These are phyloP conservation scores for Citeromyces matritensis DNA, from an alignment of 805 yeast genomes.

Conservation along the genomic window DNA sequence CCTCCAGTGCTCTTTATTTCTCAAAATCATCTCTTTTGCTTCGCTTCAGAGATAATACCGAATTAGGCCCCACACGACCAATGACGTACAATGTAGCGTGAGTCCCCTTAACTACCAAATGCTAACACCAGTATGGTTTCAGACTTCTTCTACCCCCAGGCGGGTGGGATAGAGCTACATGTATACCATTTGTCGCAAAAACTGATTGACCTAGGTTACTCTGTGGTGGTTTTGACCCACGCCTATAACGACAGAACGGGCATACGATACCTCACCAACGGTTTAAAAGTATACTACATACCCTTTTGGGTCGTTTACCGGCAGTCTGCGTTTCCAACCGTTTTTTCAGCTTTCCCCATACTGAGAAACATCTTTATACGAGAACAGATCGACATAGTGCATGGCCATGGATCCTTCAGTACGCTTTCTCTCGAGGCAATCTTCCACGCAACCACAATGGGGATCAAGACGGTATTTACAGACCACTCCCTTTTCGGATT, in stretches of 20 bases:
- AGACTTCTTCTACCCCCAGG: constrained; percentile 95
- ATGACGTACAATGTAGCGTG: constrained; percentile 15
- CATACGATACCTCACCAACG: constrained; percentile 71
- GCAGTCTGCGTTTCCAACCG: constrained; percentile 78
- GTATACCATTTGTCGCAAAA: constrained; percentile 82
- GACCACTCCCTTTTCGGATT: constrained; percentile 96
- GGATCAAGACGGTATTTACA: constrained; percentile 79
- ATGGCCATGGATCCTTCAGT: constrained; percentile 88
- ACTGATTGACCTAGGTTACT: constrained; percentile 67
- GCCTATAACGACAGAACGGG: constrained; percentile 77
- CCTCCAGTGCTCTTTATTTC: too few species aligned
- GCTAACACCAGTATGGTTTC: constrained; percentile 50
- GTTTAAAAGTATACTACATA: constrained; percentile 82
- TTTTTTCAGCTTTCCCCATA: constrained; percentile 77
- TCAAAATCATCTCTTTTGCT: too few species aligned
- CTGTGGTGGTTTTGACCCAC: constrained; percentile 80
- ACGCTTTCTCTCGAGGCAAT: constrained; percentile 82
- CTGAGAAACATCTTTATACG: constrained; percentile 74
- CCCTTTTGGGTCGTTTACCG: constrained; percentile 75
- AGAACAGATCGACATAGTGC: constrained; percentile 79
- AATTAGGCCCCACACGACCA: constrained; percentile 3
- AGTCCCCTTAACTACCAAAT: constrained; percentile 2
- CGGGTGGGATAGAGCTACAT: constrained; percentile 97
- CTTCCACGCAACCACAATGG: constrained; percentile 89
- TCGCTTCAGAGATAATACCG: too few species aligned